Base-by-base conservation (phyloP, 805 yeast species). In the Kazachstania taianensis region DNA sequence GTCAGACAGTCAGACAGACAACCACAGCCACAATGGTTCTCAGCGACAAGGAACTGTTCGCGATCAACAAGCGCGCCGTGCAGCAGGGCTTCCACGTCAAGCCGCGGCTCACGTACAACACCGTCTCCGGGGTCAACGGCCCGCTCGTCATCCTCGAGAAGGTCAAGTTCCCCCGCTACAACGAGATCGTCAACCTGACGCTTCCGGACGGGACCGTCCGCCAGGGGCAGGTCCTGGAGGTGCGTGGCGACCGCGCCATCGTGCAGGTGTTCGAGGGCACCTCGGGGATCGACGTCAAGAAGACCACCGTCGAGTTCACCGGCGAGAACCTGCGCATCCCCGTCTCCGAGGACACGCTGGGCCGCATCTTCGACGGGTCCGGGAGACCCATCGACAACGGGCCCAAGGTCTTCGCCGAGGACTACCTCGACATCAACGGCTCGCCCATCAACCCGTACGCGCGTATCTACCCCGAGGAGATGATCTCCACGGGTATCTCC, bases 241-340 rank as follows among this genome's bases (percentile, higher is more conserved):
- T 94, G 41, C 81, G 94, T 65, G 98, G 98, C 44, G 77, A 82
- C 53, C 81, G 92, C 59, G 99, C 99, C 37, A 77, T 92, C 62
- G 99, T 92, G 36, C 99, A 92, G 72, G 99, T 92, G 34, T 92
- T 92, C 59, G 97, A 92, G 69, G 99, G 99, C 57, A 92, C 99
- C 35, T 81, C 96, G 5, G 99, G 98, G 55, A 84, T 92, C 51
- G 99, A 92, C 69, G 97, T 92, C 44, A 87, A 92, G 68, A 92
- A 87, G 69, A 92, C 99, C 34, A 74, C 86, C 41, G 95, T 94
- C 42, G 97, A 94, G 65, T 89, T 92, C 67, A 87, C 98, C 28
- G 98, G 99, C 43, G 78, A 89, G 61, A 83, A 77, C 63, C 72
- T 92, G 70, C 83, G 78, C 62, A 84, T 92, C 46, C 81, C 97